phyloP scores from a whole-genome alignment of 495 filamentous ascomycete genomes.

The Lasiosphaeriaceae sp. region DNA sequence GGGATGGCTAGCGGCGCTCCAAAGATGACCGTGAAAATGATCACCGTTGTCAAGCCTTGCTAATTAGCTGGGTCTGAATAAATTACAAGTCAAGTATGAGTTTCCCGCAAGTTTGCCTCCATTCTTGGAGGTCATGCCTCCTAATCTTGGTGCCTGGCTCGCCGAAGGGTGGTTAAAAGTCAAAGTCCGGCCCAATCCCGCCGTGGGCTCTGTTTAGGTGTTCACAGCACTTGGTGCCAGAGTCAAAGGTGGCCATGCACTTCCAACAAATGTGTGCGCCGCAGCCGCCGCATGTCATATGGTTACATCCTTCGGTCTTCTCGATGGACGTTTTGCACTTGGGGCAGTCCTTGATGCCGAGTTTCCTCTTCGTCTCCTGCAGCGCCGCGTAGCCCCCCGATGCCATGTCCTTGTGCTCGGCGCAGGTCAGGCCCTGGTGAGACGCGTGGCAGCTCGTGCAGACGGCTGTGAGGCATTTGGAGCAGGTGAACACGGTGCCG shows the following conservation, averaged over 20 bases:
- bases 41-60: too few relatives aligned
- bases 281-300: conserved; percentile 25
- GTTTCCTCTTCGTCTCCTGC: conserved; percentile 22
- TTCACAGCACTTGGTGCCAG: conserved; percentile 1
- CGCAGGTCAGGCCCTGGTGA: conserved; percentile 37
- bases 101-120: too few relatives aligned
- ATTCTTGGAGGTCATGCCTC: too few relatives aligned
- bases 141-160: too few relatives aligned
- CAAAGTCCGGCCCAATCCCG: too few relatives aligned
- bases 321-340: conserved; percentile 20
- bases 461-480: conserved; percentile 29
- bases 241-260: conserved; percentile 19
- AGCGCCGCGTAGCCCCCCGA: conserved; percentile 26
- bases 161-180: too few relatives aligned
- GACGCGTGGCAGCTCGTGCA: conserved; percentile 37
- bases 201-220: conserved; percentile 14
- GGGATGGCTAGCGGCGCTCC: too few relatives aligned
- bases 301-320: conserved; percentile 25
- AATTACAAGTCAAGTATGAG: too few relatives aligned
- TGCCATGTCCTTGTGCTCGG: conserved; percentile 26
- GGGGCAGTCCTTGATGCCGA: conserved; percentile 27
- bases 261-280: conserved; percentile 25
- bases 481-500: conserved; percentile 28
- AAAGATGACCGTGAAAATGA: too few relatives aligned
- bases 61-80: too few relatives aligned